These are phyloP conservation scores for Fusarium sp. DNA, from an alignment of 2,329 filamentous ascomycete species.

Conservation along the genomic window DNA sequence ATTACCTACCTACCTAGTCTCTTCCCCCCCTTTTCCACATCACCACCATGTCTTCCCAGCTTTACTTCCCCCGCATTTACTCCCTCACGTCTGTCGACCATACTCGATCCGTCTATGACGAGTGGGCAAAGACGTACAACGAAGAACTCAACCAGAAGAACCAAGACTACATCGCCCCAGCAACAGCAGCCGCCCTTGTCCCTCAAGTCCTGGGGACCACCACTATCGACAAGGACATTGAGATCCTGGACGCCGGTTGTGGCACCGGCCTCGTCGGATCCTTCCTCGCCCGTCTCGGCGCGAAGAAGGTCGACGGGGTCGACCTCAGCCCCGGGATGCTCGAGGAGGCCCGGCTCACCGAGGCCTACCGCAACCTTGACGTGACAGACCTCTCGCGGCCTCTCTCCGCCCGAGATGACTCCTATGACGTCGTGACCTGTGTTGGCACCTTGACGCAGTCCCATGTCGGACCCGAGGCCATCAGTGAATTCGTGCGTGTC, in stretches of 20 bases:
- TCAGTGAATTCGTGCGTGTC: constrained; percentile 62
- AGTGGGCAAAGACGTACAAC: constrained; percentile 51
- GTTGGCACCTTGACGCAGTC: constrained; percentile 66
- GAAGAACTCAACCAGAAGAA: constrained; percentile 46
- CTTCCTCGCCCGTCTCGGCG: constrained; percentile 55
- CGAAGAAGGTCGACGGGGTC: constrained; percentile 60
- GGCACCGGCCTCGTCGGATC: constrained; percentile 65
- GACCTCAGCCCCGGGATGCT: constrained; percentile 66
- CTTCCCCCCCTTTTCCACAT: background rate
- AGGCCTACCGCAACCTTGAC: constrained; percentile 57
- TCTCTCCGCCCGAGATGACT: constrained; percentile 51
- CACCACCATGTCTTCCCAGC: constrained; percentile 39
- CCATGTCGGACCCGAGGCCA: constrained; percentile 62
- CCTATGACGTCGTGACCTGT: constrained; percentile 63
- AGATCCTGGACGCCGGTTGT: constrained; percentile 65
- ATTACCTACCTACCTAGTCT: background rate
- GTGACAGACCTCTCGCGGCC: constrained; percentile 58
- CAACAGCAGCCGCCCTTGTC: constrained; percentile 49
- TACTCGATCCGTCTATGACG: constrained; percentile 47
- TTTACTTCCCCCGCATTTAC: constrained; percentile 43
- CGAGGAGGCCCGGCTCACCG: constrained; percentile 58
- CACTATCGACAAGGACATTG: constrained; percentile 33
- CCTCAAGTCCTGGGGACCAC: constrained; percentile 43
- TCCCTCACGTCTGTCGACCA: constrained; percentile 39
- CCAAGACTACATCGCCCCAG: constrained; percentile 57